These are phyloP conservation scores for Coemansia brasiliensis DNA, from an alignment of 192 early-diverging fungal genomes.

Conservation along the genomic window DNA sequence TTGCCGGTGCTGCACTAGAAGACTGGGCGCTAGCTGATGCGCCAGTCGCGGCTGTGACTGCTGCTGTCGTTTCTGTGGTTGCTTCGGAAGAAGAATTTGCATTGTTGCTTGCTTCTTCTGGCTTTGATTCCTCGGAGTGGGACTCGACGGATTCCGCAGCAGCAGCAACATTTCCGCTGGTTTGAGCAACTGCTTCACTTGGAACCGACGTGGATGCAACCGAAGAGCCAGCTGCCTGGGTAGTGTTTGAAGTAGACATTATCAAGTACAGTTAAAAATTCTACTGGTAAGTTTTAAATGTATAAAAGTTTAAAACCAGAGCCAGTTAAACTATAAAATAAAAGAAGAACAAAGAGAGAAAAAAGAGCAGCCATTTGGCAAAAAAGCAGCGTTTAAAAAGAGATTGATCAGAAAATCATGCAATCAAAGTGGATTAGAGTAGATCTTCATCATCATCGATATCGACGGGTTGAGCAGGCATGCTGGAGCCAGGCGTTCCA, in stretches of 20 bases:
- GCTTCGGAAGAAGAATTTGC: not conserved
- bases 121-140: not conserved
- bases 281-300: not conserved
- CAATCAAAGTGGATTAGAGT: constrained; percentile 16
- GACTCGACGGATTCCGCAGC: not conserved
- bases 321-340: not conserved
- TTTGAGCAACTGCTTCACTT: not conserved
- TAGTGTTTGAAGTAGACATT: constrained; percentile 24
- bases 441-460: constrained; percentile 37
- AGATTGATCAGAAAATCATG: not conserved
- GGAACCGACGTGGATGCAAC: constrained; percentile 7
- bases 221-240: constrained; percentile 7
- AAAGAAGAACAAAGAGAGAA: constrained; percentile 5
- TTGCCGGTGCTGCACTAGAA: constrained; percentile 1
- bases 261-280: not conserved
- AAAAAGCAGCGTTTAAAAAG: not conserved
- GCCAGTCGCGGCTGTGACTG: constrained; percentile 1
- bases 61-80: constrained; percentile 4
- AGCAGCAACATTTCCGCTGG: not conserved
- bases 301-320: not conserved
- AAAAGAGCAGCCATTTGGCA: not conserved
- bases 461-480: not conserved
- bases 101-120: not conserved
- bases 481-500: not conserved
- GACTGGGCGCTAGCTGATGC: constrained; percentile 1